Evolutionary conservation across 305 asterid species (phyloP), one percentile per base, ranked within the genome.

Genomic region (Plantago lanceolata): DNA sequence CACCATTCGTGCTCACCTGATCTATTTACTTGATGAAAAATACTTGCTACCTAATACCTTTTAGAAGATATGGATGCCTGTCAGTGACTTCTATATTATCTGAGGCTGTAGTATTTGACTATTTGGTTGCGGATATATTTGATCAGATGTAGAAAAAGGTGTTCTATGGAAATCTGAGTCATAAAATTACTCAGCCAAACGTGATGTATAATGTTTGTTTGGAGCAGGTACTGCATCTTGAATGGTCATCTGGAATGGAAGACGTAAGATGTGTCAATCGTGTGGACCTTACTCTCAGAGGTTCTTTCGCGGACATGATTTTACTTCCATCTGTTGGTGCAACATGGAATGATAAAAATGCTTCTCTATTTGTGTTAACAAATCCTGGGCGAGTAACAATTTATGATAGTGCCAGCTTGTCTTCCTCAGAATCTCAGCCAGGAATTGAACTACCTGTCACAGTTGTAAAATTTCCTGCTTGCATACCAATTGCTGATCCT

Each of bases 261-360:
- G 76, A 87, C 61, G 71, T 91, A 70, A 79, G 68, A 76, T 88
- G 96, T 75, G 72, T 68, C 61, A 77, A 79, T 74, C 96, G 95
- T 69, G 74, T 73, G 71, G 95, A 84, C 74, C 84, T 91, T 74
- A 76, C 84, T 66, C 89, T 91, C 58, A 60, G 81, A 69, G 95
- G 95, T 60, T 83, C 96, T 48, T 91, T 91, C 76, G 88, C 96
- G 29, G 97, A 91, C 77, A 80, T 81, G 77, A 81, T 85, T 61
- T 74, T 86, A 70, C 69, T 81, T 74, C 84, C 87, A 73, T 73
- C 82, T 66, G 73, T 83, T 65, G 87, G 85, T 59, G 61, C 79
- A 66, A 68, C 76, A 54, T 66, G 78, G 70, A 71, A 48, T 61
- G 79, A 80, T 66, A 67, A 67, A 63, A 66, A 81, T 64, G 76